Evolutionary conservation across 306 rosid genomes (phyloP).

Genomic region (Spatholobus suberectus): DNA sequence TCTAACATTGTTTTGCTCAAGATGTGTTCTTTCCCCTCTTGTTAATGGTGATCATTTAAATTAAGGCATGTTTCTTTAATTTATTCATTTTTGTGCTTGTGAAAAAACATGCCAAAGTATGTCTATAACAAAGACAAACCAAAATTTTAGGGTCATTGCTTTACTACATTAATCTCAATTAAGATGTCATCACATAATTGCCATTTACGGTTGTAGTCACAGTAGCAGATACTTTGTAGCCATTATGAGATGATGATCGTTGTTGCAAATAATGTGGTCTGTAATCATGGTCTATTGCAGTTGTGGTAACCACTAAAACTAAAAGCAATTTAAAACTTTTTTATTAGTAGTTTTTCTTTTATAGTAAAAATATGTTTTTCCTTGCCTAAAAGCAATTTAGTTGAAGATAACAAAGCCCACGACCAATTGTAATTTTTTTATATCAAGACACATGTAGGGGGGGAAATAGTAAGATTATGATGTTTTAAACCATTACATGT

Average conservation of each 20-base stretch:
- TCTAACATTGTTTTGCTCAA: background rate
- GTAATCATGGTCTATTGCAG: background rate
- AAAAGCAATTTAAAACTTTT: background rate
- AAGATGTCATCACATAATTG: background rate
- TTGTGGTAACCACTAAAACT: background rate
- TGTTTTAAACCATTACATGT: background rate
- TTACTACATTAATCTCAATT: background rate
- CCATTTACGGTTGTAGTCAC: background rate
- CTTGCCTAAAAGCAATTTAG: background rate
- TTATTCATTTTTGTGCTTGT: background rate
- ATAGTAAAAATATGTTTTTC: background rate
- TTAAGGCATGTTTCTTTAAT: background rate
- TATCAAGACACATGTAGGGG: background rate
- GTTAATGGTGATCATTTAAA: constrained; percentile 25
- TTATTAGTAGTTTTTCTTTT: background rate
- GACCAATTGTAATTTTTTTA: background rate
- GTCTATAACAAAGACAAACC: background rate
- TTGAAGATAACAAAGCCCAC: background rate
- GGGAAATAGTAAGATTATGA: background rate
- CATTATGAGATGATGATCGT: background rate
- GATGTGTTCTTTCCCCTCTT: background rate
- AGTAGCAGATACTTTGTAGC: background rate
- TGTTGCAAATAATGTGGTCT: background rate
- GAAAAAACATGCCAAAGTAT: background rate
- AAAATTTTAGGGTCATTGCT: background rate